Base-by-base conservation (phyloP, 2,329 filamentous ascomycete species). In the Colletotrichum gloeosporioides region DNA sequence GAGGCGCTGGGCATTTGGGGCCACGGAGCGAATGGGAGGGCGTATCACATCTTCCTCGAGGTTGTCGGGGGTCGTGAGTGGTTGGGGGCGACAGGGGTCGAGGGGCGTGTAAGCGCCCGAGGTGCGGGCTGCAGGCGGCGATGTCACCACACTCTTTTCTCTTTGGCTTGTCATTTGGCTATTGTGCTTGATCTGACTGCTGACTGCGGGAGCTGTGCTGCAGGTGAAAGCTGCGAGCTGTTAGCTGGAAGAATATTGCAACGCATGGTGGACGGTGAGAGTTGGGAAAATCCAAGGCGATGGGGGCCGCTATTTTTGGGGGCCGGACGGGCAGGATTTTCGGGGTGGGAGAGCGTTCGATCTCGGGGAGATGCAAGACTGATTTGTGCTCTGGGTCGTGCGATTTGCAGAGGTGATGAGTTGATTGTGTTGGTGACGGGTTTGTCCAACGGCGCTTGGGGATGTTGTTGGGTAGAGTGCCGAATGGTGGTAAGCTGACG, bases 41-140 rank as follows among this genome's bases (percentile, higher is more conserved):
- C 27, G 22, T 18, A 76, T 76, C 73, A 76, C 73, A 44, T 31
- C 31, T 59, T 5, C 57, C 62, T 63, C 18, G 32, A 31, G 64
- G 69, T 59, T 57, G 62, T 32, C 15, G 32, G 36, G 67, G 65
- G 62, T 63, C 22, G 53, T 65, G 49, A 67, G 73, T 66, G 27
- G 67, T 65, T 69, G 64, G 70, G 36, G 49, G 44, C 57, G 53
- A 62, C 77, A 78, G 67, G 77, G 77, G 65, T 78, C 25, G 27
- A 32, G 65, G 53, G 29, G 39, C 31, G 65, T 77, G 77, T 78
- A 78, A 78, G 77, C 77, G 77, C 77, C 75, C 44, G 44, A 49
- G 44, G 44, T 49, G 74, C 63, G 57, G 34, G 69, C 57, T 73
- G 53, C 59, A 69, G 70, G 57, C 39, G 36, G 27, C 59, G 32